A percentile compares a stretch with the other conserved stretches of the same genome.
phyloP scores from a whole-genome alignment of 164 flowering plant species.

The Chimonanthus praecox region DNA sequence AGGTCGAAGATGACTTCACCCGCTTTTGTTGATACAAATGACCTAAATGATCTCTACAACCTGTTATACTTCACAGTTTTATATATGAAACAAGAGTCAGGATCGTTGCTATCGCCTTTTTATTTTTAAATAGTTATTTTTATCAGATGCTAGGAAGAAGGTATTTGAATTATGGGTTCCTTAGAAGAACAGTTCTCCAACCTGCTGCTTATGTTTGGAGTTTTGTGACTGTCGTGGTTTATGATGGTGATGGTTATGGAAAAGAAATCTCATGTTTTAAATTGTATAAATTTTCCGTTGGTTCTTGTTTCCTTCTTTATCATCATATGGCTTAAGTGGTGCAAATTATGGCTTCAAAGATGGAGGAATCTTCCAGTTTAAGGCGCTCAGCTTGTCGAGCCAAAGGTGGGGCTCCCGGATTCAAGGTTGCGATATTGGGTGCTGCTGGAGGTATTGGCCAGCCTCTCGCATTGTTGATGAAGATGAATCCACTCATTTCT shows the following conservation, averaged over 20 bases:
- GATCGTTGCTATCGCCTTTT: neutral
- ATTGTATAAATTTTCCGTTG: neutral
- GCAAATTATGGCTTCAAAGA: conserved; percentile 8
- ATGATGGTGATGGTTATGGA: neutral
- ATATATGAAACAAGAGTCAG: too few species aligned
- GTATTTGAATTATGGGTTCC: neutral
- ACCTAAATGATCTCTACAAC: too few species aligned
- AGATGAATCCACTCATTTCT: conserved; percentile 92
- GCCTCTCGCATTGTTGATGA: conserved; percentile 88
- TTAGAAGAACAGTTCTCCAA: neutral
- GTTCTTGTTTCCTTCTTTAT: conserved; percentile 2
- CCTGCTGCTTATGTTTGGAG: neutral
- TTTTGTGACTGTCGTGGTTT: neutral
- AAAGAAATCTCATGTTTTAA: neutral
- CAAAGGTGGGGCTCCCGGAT: conserved; percentile 88
- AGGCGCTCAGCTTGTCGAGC: conserved; percentile 62
- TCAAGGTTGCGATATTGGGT: conserved; percentile 87
- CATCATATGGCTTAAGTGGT: neutral
- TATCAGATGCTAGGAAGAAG: neutral
- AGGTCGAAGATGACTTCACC: too few species aligned
- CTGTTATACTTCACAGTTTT: too few species aligned
- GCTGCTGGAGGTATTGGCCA: conserved; percentile 99
- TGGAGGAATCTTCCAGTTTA: conserved; percentile 46
- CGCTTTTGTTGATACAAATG: too few species aligned
- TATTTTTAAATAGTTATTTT: neutral